Evolutionary conservation across 208 protist genomes (phyloP).

Genomic region (Phytomonas francai): DNA sequence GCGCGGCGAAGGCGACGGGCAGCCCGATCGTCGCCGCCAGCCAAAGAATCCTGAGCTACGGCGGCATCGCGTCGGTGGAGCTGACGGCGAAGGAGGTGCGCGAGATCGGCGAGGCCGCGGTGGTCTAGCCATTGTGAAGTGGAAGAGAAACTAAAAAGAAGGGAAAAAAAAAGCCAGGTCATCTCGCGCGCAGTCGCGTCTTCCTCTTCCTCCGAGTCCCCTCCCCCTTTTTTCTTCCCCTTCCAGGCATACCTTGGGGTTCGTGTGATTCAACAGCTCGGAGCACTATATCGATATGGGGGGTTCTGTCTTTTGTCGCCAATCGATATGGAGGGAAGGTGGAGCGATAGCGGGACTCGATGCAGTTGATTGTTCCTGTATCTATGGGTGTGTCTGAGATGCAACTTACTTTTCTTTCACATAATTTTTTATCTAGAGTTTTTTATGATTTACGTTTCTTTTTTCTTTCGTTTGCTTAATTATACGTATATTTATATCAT

Average conservation of each 20-base stretch:
- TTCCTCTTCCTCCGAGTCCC: no score
- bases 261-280: no score
- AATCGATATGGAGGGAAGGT: no score
- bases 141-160: no score
- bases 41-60: constrained; percentile 21
- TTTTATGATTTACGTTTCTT: constrained; percentile 8
- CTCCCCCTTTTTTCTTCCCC: no score
- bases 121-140: neutral
- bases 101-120: constrained; percentile 27
- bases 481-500: neutral
- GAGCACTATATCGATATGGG: no score
- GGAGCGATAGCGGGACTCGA: no score
- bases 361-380: constrained; percentile 7
- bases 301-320: no score
- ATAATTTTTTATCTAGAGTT: constrained; percentile 2
- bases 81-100: constrained; percentile 49
- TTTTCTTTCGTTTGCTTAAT: neutral
- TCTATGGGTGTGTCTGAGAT: constrained; percentile 11
- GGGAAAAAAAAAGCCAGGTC: no score
- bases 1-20: constrained; percentile 23
- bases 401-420: constrained; percentile 1
- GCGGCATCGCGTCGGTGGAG: constrained; percentile 30
- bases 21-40: constrained; percentile 17
- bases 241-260: no score
- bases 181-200: no score